Evolutionary conservation across 2,329 filamentous ascomycete genomes (phyloP).

Genomic region (Ambrosiella xylebori): DNA sequence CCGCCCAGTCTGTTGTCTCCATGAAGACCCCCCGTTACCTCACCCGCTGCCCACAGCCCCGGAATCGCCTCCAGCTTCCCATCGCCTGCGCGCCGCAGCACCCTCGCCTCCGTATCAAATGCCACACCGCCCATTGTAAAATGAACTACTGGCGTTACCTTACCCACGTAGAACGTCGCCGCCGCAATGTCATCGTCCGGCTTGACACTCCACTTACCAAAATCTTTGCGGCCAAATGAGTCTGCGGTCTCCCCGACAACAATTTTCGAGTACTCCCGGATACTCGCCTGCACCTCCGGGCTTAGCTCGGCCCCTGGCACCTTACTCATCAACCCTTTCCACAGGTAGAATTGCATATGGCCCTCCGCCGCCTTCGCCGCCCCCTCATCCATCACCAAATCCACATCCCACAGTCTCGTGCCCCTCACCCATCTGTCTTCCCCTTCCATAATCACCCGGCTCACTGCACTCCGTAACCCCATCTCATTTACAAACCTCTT

Average conservation of each 20-base stretch:
- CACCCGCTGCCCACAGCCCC: constrained; percentile 45
- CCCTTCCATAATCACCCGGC: constrained; percentile 32
- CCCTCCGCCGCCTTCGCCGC: constrained; percentile 32
- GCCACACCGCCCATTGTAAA: constrained; percentile 50
- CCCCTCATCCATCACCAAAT: constrained; percentile 41
- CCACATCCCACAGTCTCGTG: constrained; percentile 31
- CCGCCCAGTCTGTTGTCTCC: constrained; percentile 45
- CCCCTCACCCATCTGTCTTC: not conserved
- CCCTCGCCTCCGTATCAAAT: constrained; percentile 35
- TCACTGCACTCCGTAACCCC: constrained; percentile 39
- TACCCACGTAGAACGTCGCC: constrained; percentile 38
- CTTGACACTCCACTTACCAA: constrained; percentile 37
- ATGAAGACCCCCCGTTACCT: constrained; percentile 47
- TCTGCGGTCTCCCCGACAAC: constrained; percentile 26
- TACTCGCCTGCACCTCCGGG: constrained; percentile 22
- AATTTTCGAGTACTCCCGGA: constrained; percentile 32
- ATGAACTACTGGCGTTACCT: constrained; percentile 45
- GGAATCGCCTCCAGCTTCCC: constrained; percentile 27
- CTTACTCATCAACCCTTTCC: constrained; percentile 42
- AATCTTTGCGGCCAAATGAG: constrained; percentile 29
- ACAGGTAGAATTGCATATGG: constrained; percentile 46
- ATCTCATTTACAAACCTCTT: constrained; percentile 45
- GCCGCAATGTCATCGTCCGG: constrained; percentile 24
- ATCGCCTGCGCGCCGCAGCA: constrained; percentile 25
- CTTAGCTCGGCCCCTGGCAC: constrained; percentile 34